A percentile compares a stretch with the other conserved stretches of the same genome.
Evolutionary conservation across 2,329 filamentous ascomycete species (phyloP).

Genomic region (Exophiala bonariae): DNA sequence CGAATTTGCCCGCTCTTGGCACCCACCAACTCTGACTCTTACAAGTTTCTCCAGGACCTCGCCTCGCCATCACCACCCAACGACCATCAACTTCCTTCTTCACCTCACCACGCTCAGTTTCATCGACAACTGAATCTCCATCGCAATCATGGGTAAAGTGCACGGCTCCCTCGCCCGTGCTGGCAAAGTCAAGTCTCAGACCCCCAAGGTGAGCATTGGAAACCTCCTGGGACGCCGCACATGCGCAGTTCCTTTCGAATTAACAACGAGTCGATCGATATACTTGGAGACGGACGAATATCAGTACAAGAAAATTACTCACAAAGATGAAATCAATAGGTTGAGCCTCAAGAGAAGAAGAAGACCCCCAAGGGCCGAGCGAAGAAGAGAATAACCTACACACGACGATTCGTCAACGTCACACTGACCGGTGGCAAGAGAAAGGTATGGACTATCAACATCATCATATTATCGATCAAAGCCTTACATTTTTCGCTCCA

Average conservation of each 20-base stretch:
- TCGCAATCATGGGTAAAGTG: slow-evolving; percentile 79
- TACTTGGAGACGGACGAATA: not conserved
- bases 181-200: slow-evolving; percentile 96
- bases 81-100: slow-evolving; percentile 5
- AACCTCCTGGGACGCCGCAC: slow-evolving; percentile 11
- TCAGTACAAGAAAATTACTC: not conserved
- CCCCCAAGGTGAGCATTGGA: slow-evolving; percentile 70
- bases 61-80: slow-evolving; percentile 4
- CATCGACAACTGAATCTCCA: slow-evolving; percentile 21
- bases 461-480: not conserved
- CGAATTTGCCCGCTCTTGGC: slow-evolving; percentile 4
- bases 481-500: slow-evolving; percentile 33
- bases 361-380: slow-evolving; percentile 97
- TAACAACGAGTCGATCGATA: not conserved
- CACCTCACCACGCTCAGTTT: slow-evolving; percentile 9
- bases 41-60: not conserved
- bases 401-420: slow-evolving; percentile 97
- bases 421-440: slow-evolving; percentile 97
- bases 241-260: slow-evolving; percentile 21
- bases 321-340: slow-evolving; percentile 59
- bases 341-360: slow-evolving; percentile 90
- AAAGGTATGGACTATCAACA: slow-evolving; percentile 66
- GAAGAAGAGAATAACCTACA: slow-evolving; percentile 96
- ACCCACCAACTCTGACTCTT: slow-evolving; percentile 5
- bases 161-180: slow-evolving; percentile 89